These are phyloP conservation scores for Skeletonema costatum DNA, from an alignment of 108 stramenopile genomes.

Conservation along the genomic window DNA sequence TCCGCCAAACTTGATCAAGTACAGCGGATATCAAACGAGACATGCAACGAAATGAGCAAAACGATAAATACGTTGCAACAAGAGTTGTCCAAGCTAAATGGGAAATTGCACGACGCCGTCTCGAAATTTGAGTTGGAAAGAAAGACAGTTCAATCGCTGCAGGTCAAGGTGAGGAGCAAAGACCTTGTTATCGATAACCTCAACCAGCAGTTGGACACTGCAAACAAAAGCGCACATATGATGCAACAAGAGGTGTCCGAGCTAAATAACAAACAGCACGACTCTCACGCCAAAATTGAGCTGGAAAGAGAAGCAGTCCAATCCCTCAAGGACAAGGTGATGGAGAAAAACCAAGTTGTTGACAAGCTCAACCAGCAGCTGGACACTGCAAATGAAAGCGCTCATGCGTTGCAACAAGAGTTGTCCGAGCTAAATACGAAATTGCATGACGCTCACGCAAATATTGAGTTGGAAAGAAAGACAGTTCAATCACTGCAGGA, in stretches of 20 bases:
- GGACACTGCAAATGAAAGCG: not conserved
- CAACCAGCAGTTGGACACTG: not conserved
- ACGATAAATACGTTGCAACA: conserved; percentile 34
- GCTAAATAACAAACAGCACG: not conserved
- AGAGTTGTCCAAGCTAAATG: conserved; percentile 15
- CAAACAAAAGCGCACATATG: conserved; percentile 3
- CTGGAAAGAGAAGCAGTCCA: not conserved
- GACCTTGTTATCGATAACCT: not conserved
- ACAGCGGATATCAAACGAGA: conserved; percentile 36
- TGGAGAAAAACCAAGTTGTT: not conserved
- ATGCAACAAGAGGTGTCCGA: conserved; percentile 30
- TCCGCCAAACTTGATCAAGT: conserved; percentile 16
- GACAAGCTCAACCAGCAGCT: conserved; percentile 4
- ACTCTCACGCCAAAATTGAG: conserved; percentile 14
- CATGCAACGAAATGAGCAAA: conserved; percentile 34
- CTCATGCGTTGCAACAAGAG: conserved; percentile 33
- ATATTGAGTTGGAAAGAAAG: conserved; percentile 3
- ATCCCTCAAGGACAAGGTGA: conserved; percentile 8
- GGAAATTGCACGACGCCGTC: conserved; percentile 10
- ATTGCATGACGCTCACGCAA: conserved; percentile 12
- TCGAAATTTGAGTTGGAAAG: conserved; percentile 10
- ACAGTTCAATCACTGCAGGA: conserved; percentile 5
- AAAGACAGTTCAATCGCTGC: not conserved
- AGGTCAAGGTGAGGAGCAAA: not conserved
- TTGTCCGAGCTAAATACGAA: conserved; percentile 9